phyloP scores from a whole-genome alignment of 345 rosid species.

The Ceriops tagal region DNA sequence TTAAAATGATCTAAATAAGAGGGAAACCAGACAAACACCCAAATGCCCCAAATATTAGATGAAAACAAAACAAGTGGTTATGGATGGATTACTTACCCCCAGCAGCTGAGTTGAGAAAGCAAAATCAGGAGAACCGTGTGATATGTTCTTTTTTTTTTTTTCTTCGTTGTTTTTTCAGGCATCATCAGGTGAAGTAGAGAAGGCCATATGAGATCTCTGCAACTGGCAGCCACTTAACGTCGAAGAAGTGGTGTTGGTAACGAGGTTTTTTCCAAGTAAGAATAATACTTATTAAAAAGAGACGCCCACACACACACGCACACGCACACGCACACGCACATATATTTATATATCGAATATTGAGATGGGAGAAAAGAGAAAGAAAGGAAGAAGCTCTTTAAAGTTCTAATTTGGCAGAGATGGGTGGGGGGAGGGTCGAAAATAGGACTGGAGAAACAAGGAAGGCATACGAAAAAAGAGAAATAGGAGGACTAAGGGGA shows the following conservation, averaged over 20 bases:
- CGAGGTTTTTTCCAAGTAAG: too few relatives aligned
- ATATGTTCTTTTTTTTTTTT: not conserved
- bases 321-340: too few relatives aligned
- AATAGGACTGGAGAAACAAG: too few relatives aligned
- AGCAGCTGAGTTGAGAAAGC: constrained; percentile 14
- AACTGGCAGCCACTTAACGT: constrained; percentile 27
- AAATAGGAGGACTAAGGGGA: not conserved
- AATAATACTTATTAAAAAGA: too few relatives aligned
- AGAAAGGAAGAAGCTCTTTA: too few relatives aligned
- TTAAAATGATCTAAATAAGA: constrained; percentile 1
- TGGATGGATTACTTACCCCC: constrained; percentile 8
- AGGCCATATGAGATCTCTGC: constrained; percentile 36
- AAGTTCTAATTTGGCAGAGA: too few relatives aligned
- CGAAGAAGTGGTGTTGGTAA: constrained; percentile 14
- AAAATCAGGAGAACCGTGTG: constrained; percentile 24
- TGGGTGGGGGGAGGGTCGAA: too few relatives aligned
- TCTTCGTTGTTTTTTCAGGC: constrained; percentile 24
- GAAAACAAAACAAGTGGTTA: constrained; percentile 21
- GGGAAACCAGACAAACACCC: constrained; percentile 19
- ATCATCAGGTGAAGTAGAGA: constrained; percentile 31
- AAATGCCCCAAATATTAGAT: constrained; percentile 33
- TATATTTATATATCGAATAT: too few relatives aligned
- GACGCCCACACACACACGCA: too few relatives aligned
- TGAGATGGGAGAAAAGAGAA: too few relatives aligned
- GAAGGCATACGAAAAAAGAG: too few relatives aligned